Evolutionary conservation across 179 eudicot genomes (phyloP), one percentile per base, ranked within the genome.

Genomic region (Beta corolliflora): DNA sequence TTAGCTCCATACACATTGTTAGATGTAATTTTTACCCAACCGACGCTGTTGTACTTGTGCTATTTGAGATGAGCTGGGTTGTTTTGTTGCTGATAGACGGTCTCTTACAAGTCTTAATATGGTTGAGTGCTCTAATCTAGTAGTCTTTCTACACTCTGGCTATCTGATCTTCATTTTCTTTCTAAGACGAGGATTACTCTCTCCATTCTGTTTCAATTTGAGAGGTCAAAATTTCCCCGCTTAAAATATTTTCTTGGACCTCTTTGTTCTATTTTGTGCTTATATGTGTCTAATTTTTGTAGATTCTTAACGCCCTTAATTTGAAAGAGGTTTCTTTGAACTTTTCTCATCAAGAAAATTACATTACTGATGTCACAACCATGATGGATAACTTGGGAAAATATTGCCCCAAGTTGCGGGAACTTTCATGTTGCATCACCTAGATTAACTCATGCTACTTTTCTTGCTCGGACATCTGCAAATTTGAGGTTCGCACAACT

Each of bases 51-150:
- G 41, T 45, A 12, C 46, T 73, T 71, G 83, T 79, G 77, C 14
- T 88, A 83, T n/a, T 84, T 94, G 99, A 84, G 99, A 96, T 90
- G 99, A 96, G 81, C 82, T 96, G 77, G 87, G 92, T 50, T 96
- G 98, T 75, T 96, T 96, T 87, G 89, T 94, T 79, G 92, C 97
- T 65, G 98, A 94, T 46, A 96, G 86, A 82, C 86, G 91, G 73
- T 87, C 86, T 82, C 97, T 96, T 73, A 80, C 96, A 56, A 93
- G 86, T 86, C 88, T 96, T 79, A 96, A 94, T 86, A 91, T 96
- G 92, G 98, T 94, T 86, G 97, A 97, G 25, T 94, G 98, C 89
- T 83, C 87, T 65, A 89, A 89, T 83, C 86, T 96, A 84, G 86
- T 56, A 91, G 92, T 76, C 92, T 96, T 68, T 88, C 91, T 48